phyloP scores from a whole-genome alignment of 2,329 filamentous ascomycete genomes.

The Aspergillus piperis region DNA sequence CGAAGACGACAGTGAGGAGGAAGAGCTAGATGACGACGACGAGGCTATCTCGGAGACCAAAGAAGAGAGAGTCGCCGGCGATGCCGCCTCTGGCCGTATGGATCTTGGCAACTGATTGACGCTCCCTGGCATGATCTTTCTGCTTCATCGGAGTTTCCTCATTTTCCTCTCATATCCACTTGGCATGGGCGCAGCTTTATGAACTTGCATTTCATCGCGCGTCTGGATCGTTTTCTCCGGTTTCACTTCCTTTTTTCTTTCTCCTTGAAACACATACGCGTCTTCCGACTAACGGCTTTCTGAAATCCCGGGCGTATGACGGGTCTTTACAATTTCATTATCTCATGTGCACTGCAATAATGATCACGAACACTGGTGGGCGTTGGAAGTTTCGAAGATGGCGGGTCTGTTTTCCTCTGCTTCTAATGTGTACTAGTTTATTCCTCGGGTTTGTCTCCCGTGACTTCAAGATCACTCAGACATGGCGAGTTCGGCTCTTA shows the following conservation, averaged over 20 bases:
- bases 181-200: not conserved
- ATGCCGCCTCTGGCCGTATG: conserved; percentile 40
- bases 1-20: conserved; percentile 66
- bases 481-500: not conserved
- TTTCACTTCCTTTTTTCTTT: not conserved
- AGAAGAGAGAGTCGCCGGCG: conserved; percentile 27
- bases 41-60: conserved; percentile 25
- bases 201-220: not conserved
- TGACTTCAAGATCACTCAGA: conserved; percentile 13
- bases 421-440: conserved; percentile 29
- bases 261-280: not conserved
- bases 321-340: conserved; percentile 26
- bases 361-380: conserved; percentile 27
- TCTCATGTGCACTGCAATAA: conserved; percentile 32
- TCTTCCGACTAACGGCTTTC: conserved; percentile 11
- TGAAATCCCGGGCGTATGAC: conserved; percentile 30
- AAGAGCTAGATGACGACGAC: conserved; percentile 46
- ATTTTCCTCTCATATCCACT: not conserved
- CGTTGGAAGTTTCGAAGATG: conserved; percentile 29
- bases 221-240: conserved; percentile 2
- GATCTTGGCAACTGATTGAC: conserved; percentile 35
- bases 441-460: conserved; percentile 7
- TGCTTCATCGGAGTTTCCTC: conserved; percentile 1
- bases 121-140: not conserved
- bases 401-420: conserved; percentile 24